Base-by-base conservation (phyloP, 768 basidiomycete species). In the Serendipita sp. region DNA sequence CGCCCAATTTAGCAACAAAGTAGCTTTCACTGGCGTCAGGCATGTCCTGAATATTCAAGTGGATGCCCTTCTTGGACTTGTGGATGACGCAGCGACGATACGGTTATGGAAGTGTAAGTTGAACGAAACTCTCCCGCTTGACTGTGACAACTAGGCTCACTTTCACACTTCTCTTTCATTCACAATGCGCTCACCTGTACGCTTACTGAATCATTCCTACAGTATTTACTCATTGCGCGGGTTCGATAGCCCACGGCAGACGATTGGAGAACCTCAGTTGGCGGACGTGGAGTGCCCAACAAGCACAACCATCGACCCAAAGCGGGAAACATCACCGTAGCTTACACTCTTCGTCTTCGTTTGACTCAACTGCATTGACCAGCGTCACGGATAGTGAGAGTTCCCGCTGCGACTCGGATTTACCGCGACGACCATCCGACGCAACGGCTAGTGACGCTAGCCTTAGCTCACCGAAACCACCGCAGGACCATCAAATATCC, bases 101-200 rank as follows among this genome's bases (percentile, higher is more conserved):
- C 56, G 56, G 28, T 36, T 60, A 60, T 60, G 56, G 56, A 60
- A 60, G 32, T 10, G 56, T 60, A 32, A 28, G 56, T 52, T 52
- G 32, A 52, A 52, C 48, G 32, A 32, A 41, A 32, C 48, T 51
- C 30, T n/a, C 30, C 30, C 48, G 48, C 30, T n/a, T n/a, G 48
- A n/a, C 48, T 51, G 18, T 18, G n/a, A 18, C 48, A 5, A 18
- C 48, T 32, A 51, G 30, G 30, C 5, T 18, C 30, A 8, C 48
- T 51, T 51, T 51, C 8, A n/a, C 30, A 8, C 48, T 51, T 18
- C 8, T 18, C 18, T 32, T 18, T 51, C 18, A 8, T n/a, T n/a
- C 48, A 51, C n/a, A 32, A 51, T 51, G 48, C 48, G n/a, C 18
- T 18, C 5, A n/a, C n/a, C 7, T 32, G 48, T 1, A 8, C n/a